Percentiles rank a stretch among this genome's conserved stretches.
Evolutionary conservation across 2,329 filamentous ascomycete species (phyloP).

Genomic region (Alternaria rosae): DNA sequence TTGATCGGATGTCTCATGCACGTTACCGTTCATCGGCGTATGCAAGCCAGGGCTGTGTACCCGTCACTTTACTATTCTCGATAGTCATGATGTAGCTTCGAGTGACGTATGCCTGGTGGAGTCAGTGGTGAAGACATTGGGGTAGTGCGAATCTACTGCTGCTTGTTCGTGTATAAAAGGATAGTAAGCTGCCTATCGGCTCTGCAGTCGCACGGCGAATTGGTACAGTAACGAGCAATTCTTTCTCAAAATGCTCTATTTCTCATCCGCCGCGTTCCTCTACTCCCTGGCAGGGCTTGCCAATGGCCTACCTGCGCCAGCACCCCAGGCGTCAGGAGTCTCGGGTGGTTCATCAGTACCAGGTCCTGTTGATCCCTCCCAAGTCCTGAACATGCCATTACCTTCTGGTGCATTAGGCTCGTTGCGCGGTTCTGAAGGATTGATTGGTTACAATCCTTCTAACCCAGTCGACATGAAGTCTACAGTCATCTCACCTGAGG

Average conservation of each 20-base stretch:
- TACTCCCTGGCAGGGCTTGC: constrained; percentile 4
- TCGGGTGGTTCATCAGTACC: not conserved
- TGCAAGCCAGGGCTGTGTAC: not conserved
- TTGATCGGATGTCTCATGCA: not conserved
- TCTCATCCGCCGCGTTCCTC: not conserved
- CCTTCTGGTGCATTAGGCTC: constrained; percentile 47
- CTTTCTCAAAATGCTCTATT: constrained; percentile 1
- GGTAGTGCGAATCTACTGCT: not conserved
- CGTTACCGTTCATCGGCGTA: not conserved
- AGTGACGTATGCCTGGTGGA: not conserved
- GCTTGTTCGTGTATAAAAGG: not conserved
- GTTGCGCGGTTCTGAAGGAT: constrained; percentile 47
- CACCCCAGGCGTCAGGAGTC: constrained; percentile 8
- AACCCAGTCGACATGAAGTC: constrained; percentile 42
- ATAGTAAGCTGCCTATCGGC: not conserved
- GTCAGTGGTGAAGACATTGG: not conserved
- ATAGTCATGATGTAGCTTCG: constrained; percentile 4
- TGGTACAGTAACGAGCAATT: not conserved
- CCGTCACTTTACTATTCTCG: not conserved
- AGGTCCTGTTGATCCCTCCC: constrained; percentile 17
- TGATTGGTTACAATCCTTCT: constrained; percentile 41
- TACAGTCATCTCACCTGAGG: constrained; percentile 42
- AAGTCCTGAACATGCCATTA: constrained; percentile 12
- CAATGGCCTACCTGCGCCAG: constrained; percentile 11
- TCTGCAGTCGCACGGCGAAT: not conserved